phyloP scores from a whole-genome alignment of 768 basidiomycete genomes.

The Russula foetens region DNA sequence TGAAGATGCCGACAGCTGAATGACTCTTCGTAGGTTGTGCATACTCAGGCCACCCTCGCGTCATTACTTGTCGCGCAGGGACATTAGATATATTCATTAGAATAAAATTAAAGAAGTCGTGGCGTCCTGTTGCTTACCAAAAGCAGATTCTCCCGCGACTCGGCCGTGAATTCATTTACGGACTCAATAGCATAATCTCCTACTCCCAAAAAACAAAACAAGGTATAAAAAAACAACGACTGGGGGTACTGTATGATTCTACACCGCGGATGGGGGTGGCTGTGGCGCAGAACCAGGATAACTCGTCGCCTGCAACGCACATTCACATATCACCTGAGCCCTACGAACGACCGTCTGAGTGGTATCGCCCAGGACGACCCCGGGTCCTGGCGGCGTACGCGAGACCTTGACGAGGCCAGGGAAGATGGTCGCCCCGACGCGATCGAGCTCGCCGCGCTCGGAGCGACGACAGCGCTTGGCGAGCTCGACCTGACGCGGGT shows the following conservation, averaged over 20 bases:
- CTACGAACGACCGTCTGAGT: slow-evolving; percentile 70
- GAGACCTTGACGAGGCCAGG: slow-evolving; percentile 82
- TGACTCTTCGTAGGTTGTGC: slow-evolving; percentile 50
- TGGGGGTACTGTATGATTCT: not conserved
- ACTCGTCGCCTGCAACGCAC: slow-evolving; percentile 45
- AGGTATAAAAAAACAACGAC: not conserved
- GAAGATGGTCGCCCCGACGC: slow-evolving; percentile 79
- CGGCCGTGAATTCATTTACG: too few relatives aligned
- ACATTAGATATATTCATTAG: slow-evolving; percentile 5
- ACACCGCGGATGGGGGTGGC: not conserved
- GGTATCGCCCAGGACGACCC: slow-evolving; percentile 36
- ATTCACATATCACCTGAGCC: slow-evolving; percentile 84
- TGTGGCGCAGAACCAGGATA: not conserved
- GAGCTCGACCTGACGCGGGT: too few relatives aligned
- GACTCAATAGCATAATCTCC: too few relatives aligned
- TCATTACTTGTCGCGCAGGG: slow-evolving; percentile 61
- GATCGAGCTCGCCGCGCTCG: slow-evolving; percentile 63
- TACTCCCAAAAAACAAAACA: not conserved
- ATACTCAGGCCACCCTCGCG: slow-evolving; percentile 76
- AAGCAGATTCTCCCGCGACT: not conserved
- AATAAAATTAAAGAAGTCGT: not conserved
- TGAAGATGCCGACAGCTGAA: slow-evolving; percentile 11
- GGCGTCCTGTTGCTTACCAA: not conserved
- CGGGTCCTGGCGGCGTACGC: slow-evolving; percentile 30
- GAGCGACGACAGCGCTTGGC: slow-evolving; percentile 74